Evolutionary conservation across 495 filamentous ascomycete genomes (phyloP).

Genomic region (Aspergillus egyptiacus): DNA sequence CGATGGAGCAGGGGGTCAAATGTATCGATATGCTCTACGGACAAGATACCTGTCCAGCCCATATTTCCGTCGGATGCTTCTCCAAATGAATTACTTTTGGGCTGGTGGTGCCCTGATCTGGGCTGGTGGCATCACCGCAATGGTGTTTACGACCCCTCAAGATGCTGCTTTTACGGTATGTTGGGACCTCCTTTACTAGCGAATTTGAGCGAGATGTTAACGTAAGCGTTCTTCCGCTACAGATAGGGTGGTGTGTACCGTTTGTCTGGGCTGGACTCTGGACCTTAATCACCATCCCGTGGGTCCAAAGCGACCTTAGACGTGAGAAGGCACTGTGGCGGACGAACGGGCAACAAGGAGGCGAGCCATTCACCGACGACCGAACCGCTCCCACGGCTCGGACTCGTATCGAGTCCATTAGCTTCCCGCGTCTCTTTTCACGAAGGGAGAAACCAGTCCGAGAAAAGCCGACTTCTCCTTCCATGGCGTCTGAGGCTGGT

Average conservation of each 20-base stretch:
- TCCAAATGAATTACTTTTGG: conserved; percentile 73
- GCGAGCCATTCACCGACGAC: conserved; percentile 37
- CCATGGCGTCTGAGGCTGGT: conserved; percentile 15
- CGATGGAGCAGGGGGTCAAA: conserved; percentile 65
- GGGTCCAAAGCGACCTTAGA: conserved; percentile 57
- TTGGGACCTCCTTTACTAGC: conserved; percentile 5
- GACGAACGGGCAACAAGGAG: conserved; percentile 33
- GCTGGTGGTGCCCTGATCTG: conserved; percentile 51
- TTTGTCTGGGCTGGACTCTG: conserved; percentile 64
- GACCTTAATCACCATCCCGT: conserved; percentile 60
- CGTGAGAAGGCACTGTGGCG: conserved; percentile 60
- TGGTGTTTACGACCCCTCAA: conserved; percentile 57
- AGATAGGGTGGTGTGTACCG: conserved; percentile 62
- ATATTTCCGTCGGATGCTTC: conserved; percentile 65
- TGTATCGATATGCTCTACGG: conserved; percentile 58
- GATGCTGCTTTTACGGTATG: conserved; percentile 67
- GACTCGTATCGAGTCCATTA: conserved; percentile 38
- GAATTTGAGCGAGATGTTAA: neutral
- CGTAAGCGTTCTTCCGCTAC: neutral
- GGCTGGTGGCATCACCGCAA: conserved; percentile 51
- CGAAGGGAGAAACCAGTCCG: conserved; percentile 19
- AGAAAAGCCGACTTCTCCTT: conserved; percentile 27
- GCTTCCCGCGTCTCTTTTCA: conserved; percentile 29
- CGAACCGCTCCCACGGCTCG: conserved; percentile 33
- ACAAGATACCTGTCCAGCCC: conserved; percentile 64